A percentile compares a stretch with the other conserved stretches of the same genome.
phyloP scores from a whole-genome alignment of 768 basidiomycete species.

The Rhodosporidiobolus sp. region DNA sequence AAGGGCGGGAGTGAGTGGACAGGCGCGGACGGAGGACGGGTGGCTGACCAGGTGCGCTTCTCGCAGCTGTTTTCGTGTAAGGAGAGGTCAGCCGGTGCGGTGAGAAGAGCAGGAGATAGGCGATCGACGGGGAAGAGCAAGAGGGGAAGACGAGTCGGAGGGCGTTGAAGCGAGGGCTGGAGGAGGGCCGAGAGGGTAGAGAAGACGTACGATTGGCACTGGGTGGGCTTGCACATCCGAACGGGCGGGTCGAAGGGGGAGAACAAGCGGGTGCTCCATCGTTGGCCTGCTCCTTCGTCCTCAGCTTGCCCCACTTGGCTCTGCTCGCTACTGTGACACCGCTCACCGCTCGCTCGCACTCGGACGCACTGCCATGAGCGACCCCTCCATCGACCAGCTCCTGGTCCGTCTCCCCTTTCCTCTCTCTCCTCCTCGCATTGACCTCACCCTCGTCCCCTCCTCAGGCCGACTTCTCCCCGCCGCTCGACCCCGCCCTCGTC shows the following conservation, averaged over 20 bases:
- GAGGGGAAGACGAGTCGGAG: neutral
- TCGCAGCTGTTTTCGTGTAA: neutral
- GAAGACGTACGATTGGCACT: neutral
- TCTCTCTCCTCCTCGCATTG: neutral
- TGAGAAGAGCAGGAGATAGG: neutral
- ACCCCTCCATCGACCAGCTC: neutral
- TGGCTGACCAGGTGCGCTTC: conserved; percentile 16
- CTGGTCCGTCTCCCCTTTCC: neutral
- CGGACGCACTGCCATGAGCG: conserved; percentile 6
- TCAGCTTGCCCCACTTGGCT: neutral
- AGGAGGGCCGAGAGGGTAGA: too few species aligned
- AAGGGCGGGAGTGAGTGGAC: neutral
- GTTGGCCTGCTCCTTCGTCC: too few species aligned
- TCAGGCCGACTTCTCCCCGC: conserved; percentile 27
- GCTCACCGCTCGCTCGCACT: neutral
- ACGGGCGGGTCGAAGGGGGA: neutral
- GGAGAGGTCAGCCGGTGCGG: neutral
- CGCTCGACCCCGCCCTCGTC: conserved; percentile 30
- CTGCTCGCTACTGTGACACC: neutral
- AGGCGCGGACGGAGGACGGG: neutral
- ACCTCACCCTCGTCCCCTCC: neutral
- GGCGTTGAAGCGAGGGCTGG: neutral
- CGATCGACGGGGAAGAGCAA: neutral
- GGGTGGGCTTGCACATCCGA: neutral
- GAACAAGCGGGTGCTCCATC: too few species aligned